Percentiles rank a stretch among this genome's conserved stretches.
Conservation (phyloP, 768 basidiomycete species). For the Lactarius deliciosus region DNA sequence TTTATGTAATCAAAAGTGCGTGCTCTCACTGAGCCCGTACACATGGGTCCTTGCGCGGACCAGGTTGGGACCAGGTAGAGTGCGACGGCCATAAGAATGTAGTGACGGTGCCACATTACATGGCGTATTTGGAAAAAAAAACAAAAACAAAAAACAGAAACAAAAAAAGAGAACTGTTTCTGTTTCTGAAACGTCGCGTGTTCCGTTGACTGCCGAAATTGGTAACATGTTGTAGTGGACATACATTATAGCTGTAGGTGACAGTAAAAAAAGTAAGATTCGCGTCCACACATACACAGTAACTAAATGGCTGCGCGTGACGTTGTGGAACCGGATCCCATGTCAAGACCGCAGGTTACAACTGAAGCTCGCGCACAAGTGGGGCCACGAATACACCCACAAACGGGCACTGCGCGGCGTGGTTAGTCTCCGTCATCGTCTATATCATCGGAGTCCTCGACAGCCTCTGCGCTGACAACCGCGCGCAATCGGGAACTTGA, state of each 20-base stretch:
- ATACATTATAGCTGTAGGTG: not conserved
- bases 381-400: not conserved
- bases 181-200: no score
- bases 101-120: no score
- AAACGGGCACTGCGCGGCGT: not conserved
- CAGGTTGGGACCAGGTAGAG: not conserved
- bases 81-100: no score
- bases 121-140: no score
- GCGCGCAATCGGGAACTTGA: conserved; percentile 40
- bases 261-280: not conserved
- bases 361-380: not conserved
- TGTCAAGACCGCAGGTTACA: not conserved
- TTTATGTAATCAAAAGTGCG: conserved; percentile 2
- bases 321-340: not conserved
- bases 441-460: conserved; percentile 36
- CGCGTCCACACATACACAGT: not conserved
- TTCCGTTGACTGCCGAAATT: not conserved
- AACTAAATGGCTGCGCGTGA: not conserved
- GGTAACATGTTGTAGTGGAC: not conserved
- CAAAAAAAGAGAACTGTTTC: no score
- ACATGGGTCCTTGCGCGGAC: not conserved
- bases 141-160: no score
- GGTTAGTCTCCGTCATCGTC: not conserved
- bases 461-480: conserved; percentile 37
- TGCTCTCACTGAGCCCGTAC: not conserved